Conservation (phyloP, 1,284 basidiomycete genomes). For the Mycosarcoma mackinlayi region DNA sequence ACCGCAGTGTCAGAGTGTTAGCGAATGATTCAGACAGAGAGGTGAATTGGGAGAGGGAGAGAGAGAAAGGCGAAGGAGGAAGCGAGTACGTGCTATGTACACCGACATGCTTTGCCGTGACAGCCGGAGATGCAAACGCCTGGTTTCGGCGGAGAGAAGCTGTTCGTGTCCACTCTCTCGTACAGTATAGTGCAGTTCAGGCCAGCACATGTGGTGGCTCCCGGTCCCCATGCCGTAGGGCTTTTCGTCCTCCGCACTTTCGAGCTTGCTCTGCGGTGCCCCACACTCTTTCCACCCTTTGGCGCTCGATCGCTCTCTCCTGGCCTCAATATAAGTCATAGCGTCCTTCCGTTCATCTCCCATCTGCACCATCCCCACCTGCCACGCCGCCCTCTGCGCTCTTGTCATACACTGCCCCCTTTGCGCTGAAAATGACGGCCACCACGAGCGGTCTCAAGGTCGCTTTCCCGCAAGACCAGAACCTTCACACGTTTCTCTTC, state of each 20-base stretch:
- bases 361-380: neutral
- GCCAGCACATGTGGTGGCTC: too few relatives aligned
- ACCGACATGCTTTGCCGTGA: neutral
- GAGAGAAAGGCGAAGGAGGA: too few relatives aligned
- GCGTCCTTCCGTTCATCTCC: neutral
- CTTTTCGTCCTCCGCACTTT: neutral
- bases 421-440: conserved; percentile 11
- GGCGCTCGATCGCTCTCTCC: neutral
- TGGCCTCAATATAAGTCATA: conserved; percentile 6
- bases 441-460: conserved; percentile 27
- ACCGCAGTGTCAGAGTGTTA: too few relatives aligned
- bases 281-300: conserved; percentile 9
- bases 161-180: neutral
- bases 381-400: neutral
- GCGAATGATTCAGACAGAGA: too few relatives aligned
- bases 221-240: neutral
- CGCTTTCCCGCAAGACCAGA: conserved; percentile 36
- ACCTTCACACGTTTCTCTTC: conserved; percentile 49
- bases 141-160: conserved; percentile 6
- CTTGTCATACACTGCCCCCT: neutral
- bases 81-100: too few relatives aligned
- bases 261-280: conserved; percentile 18
- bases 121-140: neutral
- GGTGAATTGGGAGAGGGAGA: too few relatives aligned
- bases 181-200: too few relatives aligned